Evolutionary conservation across 495 filamentous ascomycete species (phyloP), one percentile per base, ranked within the genome.

Genomic region (Achaetomiella virescens): DNA sequence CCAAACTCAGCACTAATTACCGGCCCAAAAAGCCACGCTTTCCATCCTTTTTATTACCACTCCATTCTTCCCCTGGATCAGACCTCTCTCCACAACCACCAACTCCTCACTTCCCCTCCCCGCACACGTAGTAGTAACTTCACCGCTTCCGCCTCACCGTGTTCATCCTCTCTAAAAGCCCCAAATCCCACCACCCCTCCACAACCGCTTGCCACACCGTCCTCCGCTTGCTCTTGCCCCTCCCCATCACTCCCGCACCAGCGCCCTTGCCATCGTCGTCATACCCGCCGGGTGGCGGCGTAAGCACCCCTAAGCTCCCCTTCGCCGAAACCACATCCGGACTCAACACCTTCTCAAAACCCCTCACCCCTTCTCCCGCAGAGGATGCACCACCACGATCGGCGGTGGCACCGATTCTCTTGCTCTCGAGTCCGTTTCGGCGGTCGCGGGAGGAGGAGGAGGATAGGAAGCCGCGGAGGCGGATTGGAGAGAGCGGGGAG

Each of bases 161-260:
- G 11, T 54, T 54, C 65, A 69, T 67, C 51, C 66, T 66, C 59
- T 67, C 66, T 35, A 77, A 35, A 46, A 77, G 47, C n/a, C 71
- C 71, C 59, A 77, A 50, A 56, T 77, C 75, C 75, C 75, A 77
- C 75, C 75, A 77, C 17, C 74, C 74, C 10, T 77, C 72, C 29
- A 74, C 61, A 29, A 74, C 61, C 27, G 72, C 49, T 11, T 63
- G 65, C 60, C 69, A 67, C 40, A 74, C 57, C 9, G 71, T 76
- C 65, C 59, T 73, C 37, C 73, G 54, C 57, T 66, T 70, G 25
- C 24, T 35, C 45, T 49, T 48, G n/a, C 46, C 35, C 14, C 43
- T 25, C 45, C 40, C 10, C 37, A 17, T 15, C 20, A 0, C 44
- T 37, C 51, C 48, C 8, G 21, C 12, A 54, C 27, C 4, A n/a